Evolutionary conservation across 2,329 filamentous ascomycete genomes (phyloP).

Genomic region (Blastomyces percursus): DNA sequence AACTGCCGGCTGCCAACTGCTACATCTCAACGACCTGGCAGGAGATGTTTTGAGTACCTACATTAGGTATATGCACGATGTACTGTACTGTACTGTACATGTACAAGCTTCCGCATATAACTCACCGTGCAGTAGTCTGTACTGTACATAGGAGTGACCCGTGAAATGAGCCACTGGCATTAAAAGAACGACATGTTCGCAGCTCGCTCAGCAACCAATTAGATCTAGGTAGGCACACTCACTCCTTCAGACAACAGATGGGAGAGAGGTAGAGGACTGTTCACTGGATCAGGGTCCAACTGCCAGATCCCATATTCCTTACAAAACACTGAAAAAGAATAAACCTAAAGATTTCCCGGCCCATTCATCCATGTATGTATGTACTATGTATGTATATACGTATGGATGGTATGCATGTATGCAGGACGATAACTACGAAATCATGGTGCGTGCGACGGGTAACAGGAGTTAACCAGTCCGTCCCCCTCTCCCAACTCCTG

Average conservation of each 20-base stretch:
- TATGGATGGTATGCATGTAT: too few relatives aligned
- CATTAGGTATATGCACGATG: not conserved
- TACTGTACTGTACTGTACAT: not conserved
- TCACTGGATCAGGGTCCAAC: not conserved
- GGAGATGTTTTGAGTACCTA: not conserved
- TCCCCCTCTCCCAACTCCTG: too few relatives aligned
- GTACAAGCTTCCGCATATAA: not conserved
- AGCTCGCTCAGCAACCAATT: not conserved
- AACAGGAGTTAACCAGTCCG: too few relatives aligned
- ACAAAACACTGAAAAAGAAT: too few relatives aligned
- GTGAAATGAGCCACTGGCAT: not conserved
- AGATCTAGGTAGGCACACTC: too few relatives aligned
- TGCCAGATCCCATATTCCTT: not conserved
- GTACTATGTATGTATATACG: too few relatives aligned
- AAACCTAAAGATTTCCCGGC: too few relatives aligned
- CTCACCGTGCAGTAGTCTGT: too few relatives aligned
- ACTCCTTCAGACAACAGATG: not conserved
- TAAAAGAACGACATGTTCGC: not conserved
- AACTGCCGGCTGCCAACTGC: not conserved
- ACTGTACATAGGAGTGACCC: not conserved
- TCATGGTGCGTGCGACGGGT: too few relatives aligned
- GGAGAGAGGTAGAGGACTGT: not conserved
- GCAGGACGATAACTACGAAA: too few relatives aligned
- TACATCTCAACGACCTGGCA: not conserved
- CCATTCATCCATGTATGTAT: too few relatives aligned